phyloP scores from a whole-genome alignment of 495 filamentous ascomycete species.

The Penicillium daleae region DNA sequence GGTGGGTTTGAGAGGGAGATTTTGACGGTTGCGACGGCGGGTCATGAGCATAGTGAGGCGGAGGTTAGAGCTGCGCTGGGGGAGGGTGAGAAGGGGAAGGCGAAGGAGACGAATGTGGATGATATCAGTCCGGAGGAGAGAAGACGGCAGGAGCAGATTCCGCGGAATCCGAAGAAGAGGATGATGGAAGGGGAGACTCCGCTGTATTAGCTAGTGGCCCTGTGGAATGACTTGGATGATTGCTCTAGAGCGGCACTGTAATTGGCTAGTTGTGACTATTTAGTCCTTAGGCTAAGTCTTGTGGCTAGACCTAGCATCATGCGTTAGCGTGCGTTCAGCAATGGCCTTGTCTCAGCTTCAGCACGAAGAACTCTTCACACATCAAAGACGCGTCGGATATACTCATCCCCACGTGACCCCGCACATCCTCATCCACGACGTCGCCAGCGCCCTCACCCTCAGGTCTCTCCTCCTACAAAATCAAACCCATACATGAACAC shows the following conservation, averaged over 20 bases:
- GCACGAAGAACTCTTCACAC: not conserved
- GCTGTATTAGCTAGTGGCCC: constrained; percentile 17
- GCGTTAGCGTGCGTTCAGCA: not conserved
- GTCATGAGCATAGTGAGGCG: constrained; percentile 60
- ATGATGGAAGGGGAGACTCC: constrained; percentile 46
- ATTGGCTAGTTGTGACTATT: no score
- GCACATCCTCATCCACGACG: not conserved
- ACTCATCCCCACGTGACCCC: constrained; percentile 19
- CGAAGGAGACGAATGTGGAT: constrained; percentile 37
- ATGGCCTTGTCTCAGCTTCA: no score
- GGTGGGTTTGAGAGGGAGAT: constrained; percentile 81
- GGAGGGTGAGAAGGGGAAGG: constrained; percentile 20
- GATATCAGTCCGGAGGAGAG: constrained; percentile 42
- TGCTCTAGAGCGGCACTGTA: not conserved
- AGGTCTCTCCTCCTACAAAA: not conserved
- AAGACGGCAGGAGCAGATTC: constrained; percentile 36
- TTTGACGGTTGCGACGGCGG: constrained; percentile 75
- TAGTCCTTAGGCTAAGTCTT: not conserved
- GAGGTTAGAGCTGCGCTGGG: constrained; percentile 39
- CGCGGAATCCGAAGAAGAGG: constrained; percentile 52
- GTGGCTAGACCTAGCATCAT: not conserved
- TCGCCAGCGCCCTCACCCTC: not conserved
- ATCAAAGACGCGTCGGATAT: constrained; percentile 6
- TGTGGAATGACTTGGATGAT: not conserved
- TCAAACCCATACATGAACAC: not conserved